Evolutionary conservation across 108 stramenopile genomes (phyloP).

Genomic region (Cyclotella cryptica): DNA sequence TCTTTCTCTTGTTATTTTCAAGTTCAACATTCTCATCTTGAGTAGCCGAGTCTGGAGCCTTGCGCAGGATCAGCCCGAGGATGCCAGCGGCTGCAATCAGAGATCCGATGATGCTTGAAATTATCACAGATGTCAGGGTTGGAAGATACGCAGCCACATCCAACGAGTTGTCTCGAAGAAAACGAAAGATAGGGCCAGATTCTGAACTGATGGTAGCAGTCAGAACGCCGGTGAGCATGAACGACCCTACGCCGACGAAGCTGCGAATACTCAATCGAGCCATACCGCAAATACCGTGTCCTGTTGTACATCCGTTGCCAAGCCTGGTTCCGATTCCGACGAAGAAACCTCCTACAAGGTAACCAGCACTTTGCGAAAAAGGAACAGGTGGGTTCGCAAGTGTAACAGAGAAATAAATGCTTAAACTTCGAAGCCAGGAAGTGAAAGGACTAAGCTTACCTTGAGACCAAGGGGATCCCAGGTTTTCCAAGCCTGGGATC

Average conservation of each 20-base stretch:
- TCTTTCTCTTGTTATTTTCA: constrained; percentile 36
- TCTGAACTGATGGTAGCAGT: constrained; percentile 35
- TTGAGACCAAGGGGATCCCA: constrained; percentile 28
- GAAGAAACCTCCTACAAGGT: constrained; percentile 65
- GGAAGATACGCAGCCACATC: constrained; percentile 20
- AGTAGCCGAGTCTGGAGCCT: constrained; percentile 30
- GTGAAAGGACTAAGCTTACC: background rate
- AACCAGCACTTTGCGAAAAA: constrained; percentile 42
- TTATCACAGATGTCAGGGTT: constrained; percentile 15
- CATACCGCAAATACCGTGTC: constrained; percentile 85
- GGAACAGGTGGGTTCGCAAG: background rate
- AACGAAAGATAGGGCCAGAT: constrained; percentile 43
- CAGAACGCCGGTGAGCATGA: constrained; percentile 73
- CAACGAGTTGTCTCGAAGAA: constrained; percentile 16
- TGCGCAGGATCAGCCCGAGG: constrained; percentile 13
- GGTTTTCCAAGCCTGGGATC: constrained; percentile 29
- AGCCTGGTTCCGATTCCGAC: constrained; percentile 62
- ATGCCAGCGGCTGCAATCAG: constrained; percentile 27
- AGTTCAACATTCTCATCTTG: constrained; percentile 25
- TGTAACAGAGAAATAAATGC: background rate
- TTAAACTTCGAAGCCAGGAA: background rate
- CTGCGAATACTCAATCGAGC: constrained; percentile 76
- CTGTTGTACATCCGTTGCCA: constrained; percentile 82
- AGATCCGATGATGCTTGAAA: constrained; percentile 36
- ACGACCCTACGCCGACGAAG: constrained; percentile 72